These are phyloP conservation scores for Mycena citricolor DNA, from an alignment of 1,284 basidiomycete species.

Conservation along the genomic window DNA sequence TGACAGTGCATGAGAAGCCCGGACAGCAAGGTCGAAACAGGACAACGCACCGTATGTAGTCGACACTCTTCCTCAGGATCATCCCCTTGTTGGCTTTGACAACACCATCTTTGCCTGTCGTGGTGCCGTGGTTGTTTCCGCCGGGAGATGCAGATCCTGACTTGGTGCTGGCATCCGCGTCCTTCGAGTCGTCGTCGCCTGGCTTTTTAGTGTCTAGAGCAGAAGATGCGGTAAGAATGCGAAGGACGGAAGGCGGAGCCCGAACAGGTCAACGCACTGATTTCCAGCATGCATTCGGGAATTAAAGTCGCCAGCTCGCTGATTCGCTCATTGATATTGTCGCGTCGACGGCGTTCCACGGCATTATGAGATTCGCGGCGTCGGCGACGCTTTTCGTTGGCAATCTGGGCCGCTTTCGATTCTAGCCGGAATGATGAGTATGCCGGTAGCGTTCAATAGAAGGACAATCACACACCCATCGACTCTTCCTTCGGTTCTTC, in stretches of 20 bases:
- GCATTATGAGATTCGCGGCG: slow-evolving; percentile 67
- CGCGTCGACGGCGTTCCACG: slow-evolving; percentile 81
- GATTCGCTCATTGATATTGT: slow-evolving; percentile 95
- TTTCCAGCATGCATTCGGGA: slow-evolving; percentile 79
- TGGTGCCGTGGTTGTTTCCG: background rate
- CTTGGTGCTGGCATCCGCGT: slow-evolving; percentile 9
- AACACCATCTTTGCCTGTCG: slow-evolving; percentile 25
- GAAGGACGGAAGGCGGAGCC: slow-evolving; percentile 1
- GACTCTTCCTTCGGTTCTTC: no score
- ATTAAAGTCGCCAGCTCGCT: slow-evolving; percentile 85
- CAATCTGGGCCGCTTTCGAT: slow-evolving; percentile 18
- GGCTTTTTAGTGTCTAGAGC: slow-evolving; percentile 4
- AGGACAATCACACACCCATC: slow-evolving; percentile 6
- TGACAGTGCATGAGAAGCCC: slow-evolving; percentile 25
- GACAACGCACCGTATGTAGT: slow-evolving; percentile 69
- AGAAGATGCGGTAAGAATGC: slow-evolving; percentile 3
- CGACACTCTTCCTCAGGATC: slow-evolving; percentile 85
- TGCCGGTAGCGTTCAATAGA: background rate
- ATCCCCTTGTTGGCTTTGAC: slow-evolving; percentile 90
- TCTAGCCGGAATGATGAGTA: slow-evolving; percentile 3
- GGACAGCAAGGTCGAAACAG: slow-evolving; percentile 1
- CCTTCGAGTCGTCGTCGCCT: slow-evolving; percentile 9
- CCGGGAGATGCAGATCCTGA: background rate
- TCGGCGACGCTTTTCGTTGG: slow-evolving; percentile 24
- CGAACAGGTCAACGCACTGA: slow-evolving; percentile 34